Evolutionary conservation across 2,329 filamentous ascomycete species (phyloP).

Genomic region (Coniochaeta ligniaria): DNA sequence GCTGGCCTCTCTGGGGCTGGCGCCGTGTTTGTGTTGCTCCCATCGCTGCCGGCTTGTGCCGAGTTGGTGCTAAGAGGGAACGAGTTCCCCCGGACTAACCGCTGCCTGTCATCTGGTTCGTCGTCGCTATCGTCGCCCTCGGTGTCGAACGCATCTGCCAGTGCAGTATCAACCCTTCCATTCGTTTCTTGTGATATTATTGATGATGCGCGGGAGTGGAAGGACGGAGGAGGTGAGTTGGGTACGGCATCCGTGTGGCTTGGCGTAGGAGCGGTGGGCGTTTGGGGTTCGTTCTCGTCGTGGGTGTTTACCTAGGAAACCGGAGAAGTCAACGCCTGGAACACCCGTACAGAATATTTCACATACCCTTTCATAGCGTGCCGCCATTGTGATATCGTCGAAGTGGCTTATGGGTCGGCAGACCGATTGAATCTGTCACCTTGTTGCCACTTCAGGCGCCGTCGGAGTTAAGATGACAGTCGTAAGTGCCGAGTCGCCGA

Average conservation of each 20-base stretch:
- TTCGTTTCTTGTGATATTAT: conserved; percentile 39
- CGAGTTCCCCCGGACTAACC: conserved; percentile 66
- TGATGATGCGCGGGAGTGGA: conserved; percentile 77
- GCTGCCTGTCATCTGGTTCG: conserved; percentile 74
- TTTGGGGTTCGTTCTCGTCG: conserved; percentile 44
- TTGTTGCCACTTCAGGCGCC: neutral
- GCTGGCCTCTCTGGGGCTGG: conserved; percentile 18
- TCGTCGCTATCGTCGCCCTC: conserved; percentile 71
- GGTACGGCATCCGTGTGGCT: conserved; percentile 32
- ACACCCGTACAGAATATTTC: neutral
- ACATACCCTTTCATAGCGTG: conserved; percentile 52
- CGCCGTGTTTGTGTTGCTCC: conserved; percentile 5
- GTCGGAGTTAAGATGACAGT: neutral
- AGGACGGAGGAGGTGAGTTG: conserved; percentile 70
- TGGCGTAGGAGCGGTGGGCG: conserved; percentile 24
- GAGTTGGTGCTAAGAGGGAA: conserved; percentile 16
- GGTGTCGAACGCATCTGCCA: conserved; percentile 88
- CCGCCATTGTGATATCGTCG: conserved; percentile 33
- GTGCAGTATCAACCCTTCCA: conserved; percentile 60
- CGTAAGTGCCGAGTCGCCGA: neutral
- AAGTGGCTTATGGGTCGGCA: conserved; percentile 4
- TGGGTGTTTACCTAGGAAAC: conserved; percentile 46
- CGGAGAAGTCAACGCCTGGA: neutral
- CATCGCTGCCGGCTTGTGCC: conserved; percentile 8
- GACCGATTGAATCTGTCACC: neutral